Conservation (phyloP, 1,139 yeast genomes). For the Pichia sp. region DNA sequence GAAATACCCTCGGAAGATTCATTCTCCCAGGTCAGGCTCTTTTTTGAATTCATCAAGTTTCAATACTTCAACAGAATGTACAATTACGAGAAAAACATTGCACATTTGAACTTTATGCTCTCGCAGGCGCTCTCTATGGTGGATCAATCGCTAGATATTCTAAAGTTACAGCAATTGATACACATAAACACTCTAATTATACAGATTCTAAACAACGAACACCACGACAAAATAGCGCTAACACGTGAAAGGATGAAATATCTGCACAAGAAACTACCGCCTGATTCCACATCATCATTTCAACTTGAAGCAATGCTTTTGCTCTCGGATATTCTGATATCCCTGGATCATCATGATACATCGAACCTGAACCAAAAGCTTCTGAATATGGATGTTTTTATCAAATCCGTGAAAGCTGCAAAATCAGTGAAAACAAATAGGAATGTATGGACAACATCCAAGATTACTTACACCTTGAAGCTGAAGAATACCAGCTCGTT, state of each 20-base stretch:
- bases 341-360: neutral
- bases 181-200: neutral
- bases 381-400: constrained; percentile 17
- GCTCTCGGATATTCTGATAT: neutral
- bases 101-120: constrained; percentile 20
- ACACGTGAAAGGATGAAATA: neutral
- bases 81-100: constrained; percentile 26
- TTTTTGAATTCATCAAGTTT: constrained; percentile 30
- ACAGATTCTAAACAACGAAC: neutral
- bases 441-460: constrained; percentile 18
- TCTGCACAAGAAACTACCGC: constrained; percentile 15
- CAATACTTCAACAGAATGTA: constrained; percentile 26
- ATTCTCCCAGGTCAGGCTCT: constrained; percentile 16
- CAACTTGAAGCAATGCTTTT: neutral
- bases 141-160: constrained; percentile 6
- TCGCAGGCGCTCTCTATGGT: neutral
- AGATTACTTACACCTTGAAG: constrained; percentile 27
- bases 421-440: constrained; percentile 18
- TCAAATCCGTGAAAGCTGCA: constrained; percentile 18
- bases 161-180: constrained; percentile 4
- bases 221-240: neutral
- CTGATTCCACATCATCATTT: constrained; percentile 21
- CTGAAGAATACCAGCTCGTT: constrained; percentile 4
- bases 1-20: constrained; percentile 16
- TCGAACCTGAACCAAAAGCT: constrained; percentile 15